phyloP scores from a whole-genome alignment of 2,329 filamentous ascomycete genomes.

The Paracamarosporium sp. region DNA sequence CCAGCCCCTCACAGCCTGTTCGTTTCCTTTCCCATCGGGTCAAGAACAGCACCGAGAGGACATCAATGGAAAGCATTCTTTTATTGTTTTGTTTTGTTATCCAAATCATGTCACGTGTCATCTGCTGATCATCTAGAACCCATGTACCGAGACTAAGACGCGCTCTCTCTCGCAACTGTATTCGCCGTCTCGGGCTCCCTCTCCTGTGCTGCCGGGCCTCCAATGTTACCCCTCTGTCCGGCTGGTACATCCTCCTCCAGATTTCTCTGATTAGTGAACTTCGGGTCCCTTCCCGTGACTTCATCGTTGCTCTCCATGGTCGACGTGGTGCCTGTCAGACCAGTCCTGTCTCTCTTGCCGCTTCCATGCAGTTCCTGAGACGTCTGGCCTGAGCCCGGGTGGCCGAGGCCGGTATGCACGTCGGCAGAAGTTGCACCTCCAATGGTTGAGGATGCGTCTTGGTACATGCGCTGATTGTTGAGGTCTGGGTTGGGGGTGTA shows the following conservation, averaged over 20 bases:
- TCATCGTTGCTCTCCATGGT: conserved; percentile 12
- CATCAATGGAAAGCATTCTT: no score
- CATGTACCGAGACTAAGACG: no score
- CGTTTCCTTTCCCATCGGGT: not conserved
- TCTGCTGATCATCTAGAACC: no score
- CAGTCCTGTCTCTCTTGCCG: conserved; percentile 53
- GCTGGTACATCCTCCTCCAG: conserved; percentile 42
- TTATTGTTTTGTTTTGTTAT: not conserved
- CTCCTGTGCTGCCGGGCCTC: conserved; percentile 39
- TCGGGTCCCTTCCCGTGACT: conserved; percentile 34
- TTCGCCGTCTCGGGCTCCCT: conserved; percentile 38
- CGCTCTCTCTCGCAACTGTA: conserved; percentile 9
- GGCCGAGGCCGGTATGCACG: conserved; percentile 60
- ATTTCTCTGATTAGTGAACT: conserved; percentile 42
- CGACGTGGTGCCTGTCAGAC: conserved; percentile 52
- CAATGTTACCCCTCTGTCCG: conserved; percentile 35
- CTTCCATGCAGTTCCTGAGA: conserved; percentile 55
- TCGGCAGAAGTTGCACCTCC: conserved; percentile 59
- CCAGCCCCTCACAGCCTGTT: not conserved
- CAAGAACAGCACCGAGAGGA: no score
- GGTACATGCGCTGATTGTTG: conserved; percentile 49
- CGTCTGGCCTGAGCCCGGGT: conserved; percentile 58
- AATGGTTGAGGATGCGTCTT: conserved; percentile 54
- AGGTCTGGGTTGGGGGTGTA: conserved; percentile 54
- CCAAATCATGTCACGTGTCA: not conserved